These are phyloP conservation scores for Yamadazyma aaseri DNA, from an alignment of 1,139 yeast species.

Conservation along the genomic window DNA sequence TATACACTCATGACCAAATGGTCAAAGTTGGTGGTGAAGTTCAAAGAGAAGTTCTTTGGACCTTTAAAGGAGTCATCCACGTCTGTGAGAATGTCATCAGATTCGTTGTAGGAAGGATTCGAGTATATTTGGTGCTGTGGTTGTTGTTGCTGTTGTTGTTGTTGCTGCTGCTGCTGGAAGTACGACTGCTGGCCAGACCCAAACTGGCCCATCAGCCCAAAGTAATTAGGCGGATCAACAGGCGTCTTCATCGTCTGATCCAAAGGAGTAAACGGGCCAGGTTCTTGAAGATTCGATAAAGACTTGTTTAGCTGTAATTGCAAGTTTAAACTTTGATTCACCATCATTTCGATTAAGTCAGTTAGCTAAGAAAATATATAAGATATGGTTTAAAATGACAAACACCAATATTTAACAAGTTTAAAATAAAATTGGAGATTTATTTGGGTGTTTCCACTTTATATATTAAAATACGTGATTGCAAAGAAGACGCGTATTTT, in stretches of 20 bases:
- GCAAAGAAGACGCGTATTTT: conserved; percentile 3
- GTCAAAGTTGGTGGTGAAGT: conserved; percentile 39
- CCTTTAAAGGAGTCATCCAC: conserved; percentile 34
- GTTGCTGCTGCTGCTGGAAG: conserved; percentile 9
- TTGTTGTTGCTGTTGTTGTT: conserved; percentile 4
- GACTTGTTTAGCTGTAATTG: conserved; percentile 32
- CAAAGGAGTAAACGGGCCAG: conserved; percentile 44
- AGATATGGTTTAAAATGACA: not conserved
- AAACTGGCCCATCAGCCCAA: conserved; percentile 6
- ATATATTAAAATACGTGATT: conserved; percentile 4
- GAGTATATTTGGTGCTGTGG: conserved; percentile 21
- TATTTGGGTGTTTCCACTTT: no score
- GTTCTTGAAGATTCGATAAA: conserved; percentile 21
- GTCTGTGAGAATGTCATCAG: conserved; percentile 45
- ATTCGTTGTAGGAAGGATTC: conserved; percentile 36
- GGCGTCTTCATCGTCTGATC: conserved; percentile 48
- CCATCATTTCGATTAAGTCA: conserved; percentile 18
- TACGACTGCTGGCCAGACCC: not conserved
- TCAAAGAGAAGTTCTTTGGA: conserved; percentile 33
- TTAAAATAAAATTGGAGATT: not conserved
- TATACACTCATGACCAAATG: conserved; percentile 37
- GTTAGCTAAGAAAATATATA: not conserved
- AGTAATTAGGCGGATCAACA: conserved; percentile 27
- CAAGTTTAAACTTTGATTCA: conserved; percentile 28
- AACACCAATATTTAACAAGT: no score